A percentile compares a stretch with the other conserved stretches of the same genome.
These are phyloP conservation scores for Fusarium camptoceras DNA, from an alignment of 2,329 filamentous ascomycete genomes.

Conservation along the genomic window DNA sequence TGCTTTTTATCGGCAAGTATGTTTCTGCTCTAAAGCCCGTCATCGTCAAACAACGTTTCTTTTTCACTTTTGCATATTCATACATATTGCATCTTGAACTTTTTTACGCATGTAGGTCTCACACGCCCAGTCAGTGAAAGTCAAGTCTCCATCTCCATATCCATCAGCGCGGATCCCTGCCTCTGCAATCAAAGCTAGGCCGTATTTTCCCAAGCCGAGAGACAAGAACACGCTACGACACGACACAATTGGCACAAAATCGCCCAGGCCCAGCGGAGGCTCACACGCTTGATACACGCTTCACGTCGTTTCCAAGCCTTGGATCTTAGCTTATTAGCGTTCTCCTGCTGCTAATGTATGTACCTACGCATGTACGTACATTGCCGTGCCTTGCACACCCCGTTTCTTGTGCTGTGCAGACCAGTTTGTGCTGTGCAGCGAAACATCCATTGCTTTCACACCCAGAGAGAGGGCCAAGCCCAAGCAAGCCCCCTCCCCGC, in stretches of 20 bases:
- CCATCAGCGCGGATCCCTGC: slow-evolving; percentile 43
- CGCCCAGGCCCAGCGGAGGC: slow-evolving; percentile 29
- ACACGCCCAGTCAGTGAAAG: slow-evolving; percentile 28
- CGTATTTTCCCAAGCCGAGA: slow-evolving; percentile 44
- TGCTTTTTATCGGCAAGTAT: slow-evolving; percentile 11
- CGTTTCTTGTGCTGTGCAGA: slow-evolving; percentile 32
- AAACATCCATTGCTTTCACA: slow-evolving; percentile 22
- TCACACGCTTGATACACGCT: slow-evolving; percentile 41
- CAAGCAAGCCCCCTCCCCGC: slow-evolving; percentile 10
- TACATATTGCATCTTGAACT: slow-evolving; percentile 8
- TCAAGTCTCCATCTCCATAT: slow-evolving; percentile 18
- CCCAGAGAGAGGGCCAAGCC: slow-evolving; percentile 20
- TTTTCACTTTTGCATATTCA: slow-evolving; percentile 6
- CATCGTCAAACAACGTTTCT: slow-evolving; percentile 23
- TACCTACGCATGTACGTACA: background rate
- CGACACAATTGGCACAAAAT: slow-evolving; percentile 47
- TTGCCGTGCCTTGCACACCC: slow-evolving; percentile 38
- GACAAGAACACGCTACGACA: slow-evolving; percentile 48
- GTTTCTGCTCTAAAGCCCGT: slow-evolving; percentile 18
- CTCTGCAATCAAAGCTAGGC: slow-evolving; percentile 30
- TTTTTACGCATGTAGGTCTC: slow-evolving; percentile 25
- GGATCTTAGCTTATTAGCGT: slow-evolving; percentile 7
- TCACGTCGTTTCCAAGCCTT: slow-evolving; percentile 38
- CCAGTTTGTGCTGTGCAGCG: slow-evolving; percentile 22
- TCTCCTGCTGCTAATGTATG: background rate